phyloP scores from a whole-genome alignment of 768 basidiomycete genomes.

The Lyophyllum decastes region DNA sequence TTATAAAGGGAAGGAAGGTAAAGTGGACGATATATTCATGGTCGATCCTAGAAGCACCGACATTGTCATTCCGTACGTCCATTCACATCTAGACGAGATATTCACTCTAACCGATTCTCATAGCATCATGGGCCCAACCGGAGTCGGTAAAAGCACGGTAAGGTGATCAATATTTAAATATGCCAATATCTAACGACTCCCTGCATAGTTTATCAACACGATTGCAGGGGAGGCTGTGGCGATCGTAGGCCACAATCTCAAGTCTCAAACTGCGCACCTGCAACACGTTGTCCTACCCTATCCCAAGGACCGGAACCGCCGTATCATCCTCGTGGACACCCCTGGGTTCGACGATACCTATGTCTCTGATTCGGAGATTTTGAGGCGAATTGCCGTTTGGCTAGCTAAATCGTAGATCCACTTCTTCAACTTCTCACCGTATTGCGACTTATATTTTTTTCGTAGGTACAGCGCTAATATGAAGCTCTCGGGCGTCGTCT shows the following conservation, averaged over 20 bases:
- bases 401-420: background rate
- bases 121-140: background rate
- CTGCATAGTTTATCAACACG: background rate
- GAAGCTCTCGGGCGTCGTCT: conserved; percentile 5
- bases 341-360: background rate
- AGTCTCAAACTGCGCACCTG: background rate
- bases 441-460: background rate
- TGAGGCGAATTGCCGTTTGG: background rate
- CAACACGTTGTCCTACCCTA: background rate
- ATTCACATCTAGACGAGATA: background rate
- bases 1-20: conserved; percentile 8
- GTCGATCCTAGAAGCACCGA: conserved; percentile 3
- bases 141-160: background rate
- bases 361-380: background rate
- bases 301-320: background rate
- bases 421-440: background rate
- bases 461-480: background rate
- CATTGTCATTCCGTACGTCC: conserved; percentile 6
- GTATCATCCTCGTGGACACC: background rate
- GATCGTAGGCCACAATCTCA: background rate
- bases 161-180: background rate
- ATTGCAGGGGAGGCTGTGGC: background rate
- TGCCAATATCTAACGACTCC: background rate
- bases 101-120: background rate
- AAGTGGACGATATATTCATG: conserved; percentile 3